Base-by-base conservation (phyloP, 1,139 yeast genomes). In the Suhomyces atakaporum region DNA sequence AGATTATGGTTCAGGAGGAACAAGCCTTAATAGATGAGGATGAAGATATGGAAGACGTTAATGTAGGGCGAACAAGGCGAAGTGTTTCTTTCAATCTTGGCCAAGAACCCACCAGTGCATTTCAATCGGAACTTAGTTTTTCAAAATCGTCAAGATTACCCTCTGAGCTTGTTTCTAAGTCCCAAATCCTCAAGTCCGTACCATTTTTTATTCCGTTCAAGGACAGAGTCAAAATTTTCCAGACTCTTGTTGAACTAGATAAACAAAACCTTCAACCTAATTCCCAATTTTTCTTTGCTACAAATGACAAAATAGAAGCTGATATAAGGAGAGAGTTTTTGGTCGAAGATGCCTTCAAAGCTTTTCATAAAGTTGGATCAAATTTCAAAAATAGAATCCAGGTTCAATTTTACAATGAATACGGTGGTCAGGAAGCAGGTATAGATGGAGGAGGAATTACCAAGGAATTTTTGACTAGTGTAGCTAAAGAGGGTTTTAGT, bases 381-480 rank as follows among this genome's bases (percentile, higher is more conserved):
- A 64, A 66, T 12, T 75, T 92, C 56, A 87, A 84, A 51, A 57
- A 73, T 16, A 72, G 69, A 24, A 60, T 90, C 11, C 67, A 76
- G 2, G 89, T 92, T 3, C 72, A 75, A 5, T 89, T 92, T 51
- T 67, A 66, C 33, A 85, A 86, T 52, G 77, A 82, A 41, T 77
- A 82, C 58, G 96, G 95, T 1, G 78, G 75, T 18, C 75, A 69
- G 28, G 95, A 85, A 51, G 92, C 85, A 1, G 98, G 98, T 1
- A 84, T 92, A 36, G 98, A 92, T 60, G 98, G 98, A 4, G 98
- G 98, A 8, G 98, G 98, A 2, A 69, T 92, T 15, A 90, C 97
- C 0, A 90, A 92, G 56, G 98, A 92, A 52, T 82, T 92, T 47
- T 63, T 92, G 38, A 88, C 92, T 2, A 69, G 84, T 33, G 81